Conservation (phyloP, 306 rosid species). For the Prinsepia uniflora region DNA sequence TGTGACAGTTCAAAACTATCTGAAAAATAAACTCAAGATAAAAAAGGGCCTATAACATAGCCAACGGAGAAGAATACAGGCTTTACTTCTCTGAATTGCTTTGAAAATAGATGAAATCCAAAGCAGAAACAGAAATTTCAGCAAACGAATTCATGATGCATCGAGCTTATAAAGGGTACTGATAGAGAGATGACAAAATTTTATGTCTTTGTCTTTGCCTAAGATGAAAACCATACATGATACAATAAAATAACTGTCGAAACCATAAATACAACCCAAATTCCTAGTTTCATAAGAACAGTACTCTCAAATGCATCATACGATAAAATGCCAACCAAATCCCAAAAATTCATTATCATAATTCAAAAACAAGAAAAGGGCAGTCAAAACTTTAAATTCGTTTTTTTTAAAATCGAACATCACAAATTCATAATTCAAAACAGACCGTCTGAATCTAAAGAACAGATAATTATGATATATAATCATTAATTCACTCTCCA, state of each 20-base stretch:
- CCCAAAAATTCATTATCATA: neutral
- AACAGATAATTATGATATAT: neutral
- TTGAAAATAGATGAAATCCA: neutral
- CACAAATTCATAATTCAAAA: neutral
- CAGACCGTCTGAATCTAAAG: neutral
- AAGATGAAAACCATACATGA: neutral
- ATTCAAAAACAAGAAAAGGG: neutral
- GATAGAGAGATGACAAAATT: neutral
- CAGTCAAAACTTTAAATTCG: neutral
- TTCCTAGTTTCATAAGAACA: neutral
- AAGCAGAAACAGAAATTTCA: neutral
- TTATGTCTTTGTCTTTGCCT: neutral
- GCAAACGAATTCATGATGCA: conserved; percentile 1
- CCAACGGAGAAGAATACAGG: neutral
- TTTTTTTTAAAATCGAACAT: neutral
- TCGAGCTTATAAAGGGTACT: neutral
- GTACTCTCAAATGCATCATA: neutral
- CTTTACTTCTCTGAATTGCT: neutral
- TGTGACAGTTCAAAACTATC: neutral
- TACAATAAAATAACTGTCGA: neutral
- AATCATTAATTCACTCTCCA: neutral
- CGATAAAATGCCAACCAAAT: neutral
- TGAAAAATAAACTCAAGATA: neutral
- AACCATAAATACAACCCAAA: neutral
- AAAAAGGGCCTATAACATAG: neutral